These are phyloP conservation scores for Austroboletus niveus DNA, from an alignment of 1,284 basidiomycete species.

Conservation along the genomic window DNA sequence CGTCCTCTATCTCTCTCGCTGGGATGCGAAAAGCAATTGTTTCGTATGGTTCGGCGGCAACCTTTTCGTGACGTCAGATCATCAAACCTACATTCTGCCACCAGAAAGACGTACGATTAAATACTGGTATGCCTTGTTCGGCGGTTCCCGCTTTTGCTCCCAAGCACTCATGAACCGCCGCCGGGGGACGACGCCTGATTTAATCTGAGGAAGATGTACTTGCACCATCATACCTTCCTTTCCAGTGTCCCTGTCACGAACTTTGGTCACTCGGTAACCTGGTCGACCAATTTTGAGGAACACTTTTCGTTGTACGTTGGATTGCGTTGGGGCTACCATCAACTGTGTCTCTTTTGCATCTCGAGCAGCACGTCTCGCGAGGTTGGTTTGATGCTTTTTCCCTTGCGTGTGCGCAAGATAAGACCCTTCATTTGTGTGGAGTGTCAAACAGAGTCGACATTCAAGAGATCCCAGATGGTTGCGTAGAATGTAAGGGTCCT, in stretches of 20 bases:
- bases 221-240: conserved; percentile 97
- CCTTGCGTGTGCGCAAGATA: conserved; percentile 99
- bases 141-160: conserved; percentile 95
- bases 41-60: conserved; percentile 98
- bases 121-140: conserved; percentile 96
- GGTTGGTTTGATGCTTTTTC: conserved; percentile 99
- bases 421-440: conserved; percentile 99
- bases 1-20: conserved; percentile 94
- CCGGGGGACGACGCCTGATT: conserved; percentile 80
- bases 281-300: conserved; percentile 98
- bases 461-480: conserved; percentile 97
- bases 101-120: conserved; percentile 73
- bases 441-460: conserved; percentile 95
- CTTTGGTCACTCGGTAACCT: conserved; percentile 90
- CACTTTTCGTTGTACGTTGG: conserved; percentile 81
- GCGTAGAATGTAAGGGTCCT: conserved; percentile 99
- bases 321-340: conserved; percentile 78
- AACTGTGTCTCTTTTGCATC: conserved; percentile 93
- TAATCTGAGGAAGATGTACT: conserved; percentile 94
- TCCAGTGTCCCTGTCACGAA: conserved; percentile 73
- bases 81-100: conserved; percentile 1
- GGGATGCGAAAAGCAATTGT: conserved; percentile 98
- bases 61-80: conserved; percentile 47
- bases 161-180: conserved; percentile 97
- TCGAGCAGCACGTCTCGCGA: conserved; percentile 91